Evolutionary conservation across 306 rosid species (phyloP).

Genomic region (Quercus aquifolioides): DNA sequence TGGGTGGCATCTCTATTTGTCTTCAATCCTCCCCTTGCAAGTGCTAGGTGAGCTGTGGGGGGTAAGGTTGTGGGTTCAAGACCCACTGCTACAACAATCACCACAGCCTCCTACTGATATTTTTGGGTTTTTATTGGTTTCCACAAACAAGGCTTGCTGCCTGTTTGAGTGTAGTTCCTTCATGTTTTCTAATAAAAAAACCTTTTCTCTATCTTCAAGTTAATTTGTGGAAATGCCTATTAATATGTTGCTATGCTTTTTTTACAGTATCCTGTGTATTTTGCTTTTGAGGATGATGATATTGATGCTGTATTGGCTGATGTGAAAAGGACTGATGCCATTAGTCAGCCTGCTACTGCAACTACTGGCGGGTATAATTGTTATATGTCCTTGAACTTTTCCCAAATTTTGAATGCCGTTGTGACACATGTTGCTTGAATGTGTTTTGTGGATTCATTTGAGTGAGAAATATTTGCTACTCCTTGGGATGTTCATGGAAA

Average conservation of each 20-base stretch:
- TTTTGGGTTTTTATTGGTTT: no score
- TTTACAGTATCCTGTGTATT: conserved; percentile 94
- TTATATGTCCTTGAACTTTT: not conserved
- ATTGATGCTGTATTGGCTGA: conserved; percentile 72
- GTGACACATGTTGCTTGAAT: not conserved
- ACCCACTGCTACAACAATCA: no score
- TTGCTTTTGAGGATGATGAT: conserved; percentile 83
- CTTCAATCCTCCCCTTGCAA: no score
- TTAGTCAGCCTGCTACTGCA: conserved; percentile 98
- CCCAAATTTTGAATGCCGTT: not conserved
- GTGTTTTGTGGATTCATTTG: not conserved
- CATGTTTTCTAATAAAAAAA: not conserved
- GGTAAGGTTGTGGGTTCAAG: no score
- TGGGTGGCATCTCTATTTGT: no score
- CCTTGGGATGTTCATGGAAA: no score
- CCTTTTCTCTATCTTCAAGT: not conserved
- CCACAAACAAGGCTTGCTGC: no score
- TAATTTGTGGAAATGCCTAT: conserved; percentile 6
- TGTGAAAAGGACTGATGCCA: conserved; percentile 82
- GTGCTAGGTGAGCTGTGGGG: no score
- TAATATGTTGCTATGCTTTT: conserved; percentile 28
- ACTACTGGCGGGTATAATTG: conserved; percentile 85
- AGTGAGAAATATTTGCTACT: not conserved
- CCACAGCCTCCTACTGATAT: no score
- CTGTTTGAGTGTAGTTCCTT: no score